These are phyloP conservation scores for Uronychia binucleata DNA, from an alignment of 73 alveolate genomes.

Conservation along the genomic window DNA sequence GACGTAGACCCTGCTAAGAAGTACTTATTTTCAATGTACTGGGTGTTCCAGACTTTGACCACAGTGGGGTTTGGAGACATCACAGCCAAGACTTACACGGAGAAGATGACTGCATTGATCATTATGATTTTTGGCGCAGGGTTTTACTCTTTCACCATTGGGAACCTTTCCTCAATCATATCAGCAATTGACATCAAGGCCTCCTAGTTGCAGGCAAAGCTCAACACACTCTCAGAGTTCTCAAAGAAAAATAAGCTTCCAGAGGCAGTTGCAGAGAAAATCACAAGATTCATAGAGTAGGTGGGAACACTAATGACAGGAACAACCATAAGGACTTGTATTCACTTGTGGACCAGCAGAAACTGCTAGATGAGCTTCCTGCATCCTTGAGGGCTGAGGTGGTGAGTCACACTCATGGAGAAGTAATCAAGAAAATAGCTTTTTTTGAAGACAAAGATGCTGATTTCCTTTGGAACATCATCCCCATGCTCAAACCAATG, in stretches of 20 bases:
- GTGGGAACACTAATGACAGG: background rate
- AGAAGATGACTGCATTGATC: slow-evolving; percentile 52
- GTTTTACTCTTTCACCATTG: slow-evolving; percentile 79
- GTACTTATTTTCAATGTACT: slow-evolving; percentile 67
- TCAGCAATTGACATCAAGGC: slow-evolving; percentile 77
- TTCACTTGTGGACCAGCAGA: slow-evolving; percentile 42
- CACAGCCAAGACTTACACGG: slow-evolving; percentile 46
- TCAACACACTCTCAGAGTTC: slow-evolving; percentile 52
- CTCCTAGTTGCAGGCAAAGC: slow-evolving; percentile 36
- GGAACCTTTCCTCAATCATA: slow-evolving; percentile 71
- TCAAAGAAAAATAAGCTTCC: slow-evolving; percentile 55
- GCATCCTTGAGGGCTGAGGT: slow-evolving; percentile 51
- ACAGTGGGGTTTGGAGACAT: slow-evolving; percentile 86
- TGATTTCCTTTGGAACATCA: slow-evolving; percentile 48
- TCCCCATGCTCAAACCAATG: slow-evolving; percentile 54
- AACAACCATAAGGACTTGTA: slow-evolving; percentile 44
- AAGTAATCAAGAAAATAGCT: slow-evolving; percentile 27
- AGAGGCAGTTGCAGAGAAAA: slow-evolving; percentile 16
- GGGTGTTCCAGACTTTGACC: slow-evolving; percentile 69
- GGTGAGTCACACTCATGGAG: slow-evolving; percentile 45
- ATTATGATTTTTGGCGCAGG: slow-evolving; percentile 84
- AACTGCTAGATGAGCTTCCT: slow-evolving; percentile 52
- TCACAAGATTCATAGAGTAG: slow-evolving; percentile 32
- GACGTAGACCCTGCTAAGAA: slow-evolving; percentile 36
- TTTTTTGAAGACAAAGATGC: slow-evolving; percentile 53